These are phyloP conservation scores for Vitis hybrid DNA, from an alignment of 177 flowering plant genomes.

Conservation along the genomic window DNA sequence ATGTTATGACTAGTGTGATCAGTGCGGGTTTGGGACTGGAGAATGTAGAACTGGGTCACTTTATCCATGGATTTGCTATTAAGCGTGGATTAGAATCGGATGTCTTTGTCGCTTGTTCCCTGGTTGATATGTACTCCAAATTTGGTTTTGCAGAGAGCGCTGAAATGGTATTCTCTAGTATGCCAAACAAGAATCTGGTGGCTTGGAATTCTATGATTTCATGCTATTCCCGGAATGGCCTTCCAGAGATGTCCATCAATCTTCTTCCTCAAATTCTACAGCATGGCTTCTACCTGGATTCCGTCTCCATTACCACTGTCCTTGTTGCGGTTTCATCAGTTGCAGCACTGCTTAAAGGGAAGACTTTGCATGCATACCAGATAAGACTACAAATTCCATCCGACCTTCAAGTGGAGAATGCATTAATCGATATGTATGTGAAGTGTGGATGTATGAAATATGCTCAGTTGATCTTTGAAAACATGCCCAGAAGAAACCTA, in stretches of 20 bases:
- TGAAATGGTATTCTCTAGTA: slow-evolving; percentile 36
- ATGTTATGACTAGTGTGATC: slow-evolving; percentile 37
- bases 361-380: slow-evolving; percentile 46
- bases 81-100: slow-evolving; percentile 46
- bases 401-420: slow-evolving; percentile 54
- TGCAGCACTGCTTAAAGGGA: slow-evolving; percentile 58
- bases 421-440: slow-evolving; percentile 63
- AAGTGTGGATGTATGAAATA: slow-evolving; percentile 55
- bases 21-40: slow-evolving; percentile 39
- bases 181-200: slow-evolving; percentile 48
- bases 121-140: slow-evolving; percentile 65
- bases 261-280: slow-evolving; percentile 41
- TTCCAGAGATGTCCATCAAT: slow-evolving; percentile 39
- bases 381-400: slow-evolving; percentile 34
- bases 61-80: slow-evolving; percentile 47
- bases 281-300: slow-evolving; percentile 45
- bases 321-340: slow-evolving; percentile 48
- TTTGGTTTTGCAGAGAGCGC: slow-evolving; percentile 44
- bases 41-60: slow-evolving; percentile 31
- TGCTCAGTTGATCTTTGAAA: slow-evolving; percentile 33
- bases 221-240: slow-evolving; percentile 44
- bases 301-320: slow-evolving; percentile 45
- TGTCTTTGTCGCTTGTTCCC: slow-evolving; percentile 47
- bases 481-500: slow-evolving; percentile 30
- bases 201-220: slow-evolving; percentile 67